Conservation (phyloP, 371 early-diverging fungal genomes). For the Rhizopus delemar region DNA sequence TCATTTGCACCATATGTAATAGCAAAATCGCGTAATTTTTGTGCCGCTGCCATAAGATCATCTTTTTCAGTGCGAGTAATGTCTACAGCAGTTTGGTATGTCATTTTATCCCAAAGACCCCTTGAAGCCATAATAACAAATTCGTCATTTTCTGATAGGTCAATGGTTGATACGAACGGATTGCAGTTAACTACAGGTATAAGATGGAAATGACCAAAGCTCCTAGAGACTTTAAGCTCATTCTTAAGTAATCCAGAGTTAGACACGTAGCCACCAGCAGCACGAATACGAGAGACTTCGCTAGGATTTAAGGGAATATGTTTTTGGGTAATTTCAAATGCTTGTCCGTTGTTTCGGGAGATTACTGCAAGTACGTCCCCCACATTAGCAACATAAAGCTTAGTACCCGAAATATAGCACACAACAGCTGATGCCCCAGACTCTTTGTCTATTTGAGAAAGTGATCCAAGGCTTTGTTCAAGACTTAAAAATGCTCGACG, state of each 20-base stretch:
- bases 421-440: conserved; percentile 69
- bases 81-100: conserved; percentile 78
- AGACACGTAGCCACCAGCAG: conserved; percentile 79
- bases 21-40: conserved; percentile 80
- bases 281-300: conserved; percentile 74
- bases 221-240: conserved; percentile 68
- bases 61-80: conserved; percentile 74
- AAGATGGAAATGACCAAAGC: conserved; percentile 83
- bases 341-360: conserved; percentile 72
- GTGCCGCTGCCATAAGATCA: conserved; percentile 74
- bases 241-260: conserved; percentile 70
- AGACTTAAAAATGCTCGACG: conserved; percentile 72
- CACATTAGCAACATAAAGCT: conserved; percentile 81
- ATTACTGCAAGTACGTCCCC: conserved; percentile 85
- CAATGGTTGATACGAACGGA: conserved; percentile 72
- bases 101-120: conserved; percentile 80
- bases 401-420: conserved; percentile 74
- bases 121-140: conserved; percentile 83
- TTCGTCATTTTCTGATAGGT: conserved; percentile 81
- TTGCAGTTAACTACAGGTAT: conserved; percentile 81
- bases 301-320: conserved; percentile 68
- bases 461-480: conserved; percentile 63
- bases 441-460: conserved; percentile 43
- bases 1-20: conserved; percentile 77
- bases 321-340: conserved; percentile 69